Base-by-base conservation (phyloP, 345 rosid species). In the Gossypium ekmanianum region DNA sequence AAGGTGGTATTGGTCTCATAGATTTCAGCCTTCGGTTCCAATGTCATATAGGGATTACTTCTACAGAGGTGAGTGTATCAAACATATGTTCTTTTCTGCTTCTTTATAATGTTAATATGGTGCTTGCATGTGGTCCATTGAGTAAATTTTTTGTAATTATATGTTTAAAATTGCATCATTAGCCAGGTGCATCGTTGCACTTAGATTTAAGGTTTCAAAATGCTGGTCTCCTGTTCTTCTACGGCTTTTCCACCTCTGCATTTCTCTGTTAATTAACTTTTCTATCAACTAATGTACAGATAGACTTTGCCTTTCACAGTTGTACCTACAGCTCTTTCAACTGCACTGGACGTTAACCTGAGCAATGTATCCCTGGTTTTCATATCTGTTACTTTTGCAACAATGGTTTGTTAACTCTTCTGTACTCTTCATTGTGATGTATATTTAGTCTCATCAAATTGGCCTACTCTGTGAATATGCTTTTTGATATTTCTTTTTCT, bases 291-390 rank as follows among this genome's bases (percentile, higher is more conserved):
- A 85, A 93, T 91, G 88, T 72, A 88, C 92, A 89, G 88, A 87
- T 88, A 86, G 90, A 87, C 81, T 93, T 89, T 94, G 78, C 89
- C 86, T 90, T 85, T 86, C 84, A 87, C 99, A 95, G 99, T 95
- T 91, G 97, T 95, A 85, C 98, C 99, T 26, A 93, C 97, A 16
- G 99, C 98, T 73, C 88, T 95, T 80, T 95, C 90, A 82, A 93
- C 99, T 58, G 99, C 99, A 67, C 78, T 95, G 94, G 99, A 93
- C 83, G 84, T 95, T 80, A 88, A 93, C 82, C 86, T 95, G 81
- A 95, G 98, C 90, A 95, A 95, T 50, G 98, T 80, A 81, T 95
- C 99, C 80, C 97, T 95, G 78, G 97, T 95, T 81, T 91, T 93
- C 84, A 89, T 95, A 87, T 91, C 99, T 52, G 98, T 93, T 77